Percentiles rank a stretch among this genome's conserved stretches.
These are phyloP conservation scores for Termitomyces sp. DNA, from an alignment of 768 basidiomycete genomes.

Conservation along the genomic window DNA sequence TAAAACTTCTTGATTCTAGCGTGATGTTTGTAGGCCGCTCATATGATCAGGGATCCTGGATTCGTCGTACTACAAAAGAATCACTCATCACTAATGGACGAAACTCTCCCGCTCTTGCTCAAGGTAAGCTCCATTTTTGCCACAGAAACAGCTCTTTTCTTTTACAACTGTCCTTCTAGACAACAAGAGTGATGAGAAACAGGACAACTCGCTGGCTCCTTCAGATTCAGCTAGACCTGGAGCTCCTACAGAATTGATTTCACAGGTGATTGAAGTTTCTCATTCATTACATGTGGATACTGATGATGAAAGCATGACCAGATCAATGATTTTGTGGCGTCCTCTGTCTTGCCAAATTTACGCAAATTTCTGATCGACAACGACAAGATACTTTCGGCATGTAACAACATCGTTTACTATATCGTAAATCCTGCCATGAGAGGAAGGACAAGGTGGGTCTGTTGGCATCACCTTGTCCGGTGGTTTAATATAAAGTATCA, in stretches of 20 bases:
- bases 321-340: slow-evolving; percentile 72
- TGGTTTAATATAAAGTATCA: slow-evolving; percentile 21
- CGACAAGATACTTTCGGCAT: slow-evolving; percentile 77
- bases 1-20: slow-evolving; percentile 79
- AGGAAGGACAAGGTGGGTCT: slow-evolving; percentile 62
- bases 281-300: not conserved
- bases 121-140: slow-evolving; percentile 18
- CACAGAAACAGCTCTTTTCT: not conserved
- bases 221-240: slow-evolving; percentile 29
- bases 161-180: slow-evolving; percentile 22
- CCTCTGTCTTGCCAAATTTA: slow-evolving; percentile 65
- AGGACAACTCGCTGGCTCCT: slow-evolving; percentile 40
- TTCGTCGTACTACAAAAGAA: slow-evolving; percentile 66
- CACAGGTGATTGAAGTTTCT: slow-evolving; percentile 34
- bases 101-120: slow-evolving; percentile 61
- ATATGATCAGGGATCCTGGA: slow-evolving; percentile 77
- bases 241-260: slow-evolving; percentile 38
- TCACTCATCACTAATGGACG: slow-evolving; percentile 59
- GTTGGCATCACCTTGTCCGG: not conserved
- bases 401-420: slow-evolving; percentile 82
- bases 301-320: slow-evolving; percentile 25
- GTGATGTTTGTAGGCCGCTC: slow-evolving; percentile 71
- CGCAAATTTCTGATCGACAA: slow-evolving; percentile 79
- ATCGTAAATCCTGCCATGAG: slow-evolving; percentile 80
- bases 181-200: slow-evolving; percentile 59